A percentile compares a stretch with the other conserved stretches of the same genome.
These are phyloP conservation scores for Trichoderma semiorbis DNA, from an alignment of 2,329 filamentous ascomycete genomes.

Conservation along the genomic window DNA sequence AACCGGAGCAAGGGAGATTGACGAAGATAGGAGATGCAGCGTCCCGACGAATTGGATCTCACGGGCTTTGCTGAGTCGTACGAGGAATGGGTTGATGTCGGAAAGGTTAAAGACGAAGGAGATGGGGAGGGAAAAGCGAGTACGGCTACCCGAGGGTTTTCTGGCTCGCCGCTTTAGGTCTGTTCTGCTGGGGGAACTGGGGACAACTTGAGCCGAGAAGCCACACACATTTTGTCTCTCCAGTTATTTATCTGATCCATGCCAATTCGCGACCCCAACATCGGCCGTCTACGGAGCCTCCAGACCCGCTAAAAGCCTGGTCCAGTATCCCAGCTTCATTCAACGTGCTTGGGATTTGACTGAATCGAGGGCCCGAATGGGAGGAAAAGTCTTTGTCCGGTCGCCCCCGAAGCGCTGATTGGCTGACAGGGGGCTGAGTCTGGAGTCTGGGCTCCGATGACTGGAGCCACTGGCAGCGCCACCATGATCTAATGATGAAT, in stretches of 20 bases:
- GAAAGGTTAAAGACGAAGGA: not conserved
- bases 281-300: constrained; percentile 17
- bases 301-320: not conserved
- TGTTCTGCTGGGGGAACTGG: not conserved
- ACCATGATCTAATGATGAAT: constrained; percentile 14
- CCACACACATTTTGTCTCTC: not conserved
- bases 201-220: not conserved
- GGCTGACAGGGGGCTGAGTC: not conserved
- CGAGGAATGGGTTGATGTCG: constrained; percentile 15
- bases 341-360: not conserved
- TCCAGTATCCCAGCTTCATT: not conserved
- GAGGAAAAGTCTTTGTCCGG: constrained; percentile 2
- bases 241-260: not conserved
- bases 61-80: constrained; percentile 3
- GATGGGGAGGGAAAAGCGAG: not conserved
- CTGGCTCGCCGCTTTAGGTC: not conserved
- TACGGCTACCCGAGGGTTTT: constrained; percentile 17
- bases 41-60: not conserved
- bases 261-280: constrained; percentile 1
- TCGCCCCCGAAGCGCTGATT: constrained; percentile 4
- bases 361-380: not conserved
- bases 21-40: not conserved
- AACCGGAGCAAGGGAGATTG: not conserved
- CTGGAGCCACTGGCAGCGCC: constrained; percentile 3
- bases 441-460: constrained; percentile 8